Conservation (phyloP, 495 filamentous ascomycete genomes). For the Cenococcum geophilum region DNA sequence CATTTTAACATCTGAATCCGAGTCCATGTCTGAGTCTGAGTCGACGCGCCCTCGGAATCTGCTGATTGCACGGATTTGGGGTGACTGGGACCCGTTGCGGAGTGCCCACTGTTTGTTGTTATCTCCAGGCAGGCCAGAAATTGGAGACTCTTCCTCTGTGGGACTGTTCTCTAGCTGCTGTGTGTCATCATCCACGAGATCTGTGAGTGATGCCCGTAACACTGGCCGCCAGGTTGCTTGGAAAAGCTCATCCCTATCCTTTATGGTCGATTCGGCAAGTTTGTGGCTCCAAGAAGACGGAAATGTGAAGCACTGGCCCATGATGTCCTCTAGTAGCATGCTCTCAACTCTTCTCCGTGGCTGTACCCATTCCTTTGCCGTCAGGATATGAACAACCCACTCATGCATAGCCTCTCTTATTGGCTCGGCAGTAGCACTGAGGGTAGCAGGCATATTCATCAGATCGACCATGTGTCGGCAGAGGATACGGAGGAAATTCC, state of each 20-base stretch:
- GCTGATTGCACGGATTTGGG: neutral
- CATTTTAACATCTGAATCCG: neutral
- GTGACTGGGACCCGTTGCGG: neutral
- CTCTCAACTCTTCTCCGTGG: neutral
- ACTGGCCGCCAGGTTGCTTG: conserved; percentile 5
- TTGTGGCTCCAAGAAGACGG: conserved; percentile 13
- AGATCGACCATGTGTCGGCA: conserved; percentile 8
- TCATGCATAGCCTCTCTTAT: conserved; percentile 25
- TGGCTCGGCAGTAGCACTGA: neutral
- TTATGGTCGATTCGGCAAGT: conserved; percentile 10
- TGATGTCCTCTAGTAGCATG: conserved; percentile 3
- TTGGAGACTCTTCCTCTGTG: neutral
- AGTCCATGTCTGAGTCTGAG: neutral
- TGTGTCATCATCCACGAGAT: neutral
- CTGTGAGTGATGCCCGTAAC: neutral
- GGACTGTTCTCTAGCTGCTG: neutral
- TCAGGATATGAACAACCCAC: conserved; percentile 32
- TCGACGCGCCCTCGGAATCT: neutral
- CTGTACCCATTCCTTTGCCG: conserved; percentile 8
- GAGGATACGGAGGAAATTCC: conserved; percentile 14
- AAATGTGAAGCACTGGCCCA: conserved; percentile 10
- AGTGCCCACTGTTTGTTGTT: neutral
- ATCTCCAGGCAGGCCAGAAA: neutral
- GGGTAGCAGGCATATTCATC: conserved; percentile 3
- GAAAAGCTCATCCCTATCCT: neutral